These are phyloP conservation scores for Centaurea solstitialis DNA, from an alignment of 129 eudicot genomes.

Conservation along the genomic window DNA sequence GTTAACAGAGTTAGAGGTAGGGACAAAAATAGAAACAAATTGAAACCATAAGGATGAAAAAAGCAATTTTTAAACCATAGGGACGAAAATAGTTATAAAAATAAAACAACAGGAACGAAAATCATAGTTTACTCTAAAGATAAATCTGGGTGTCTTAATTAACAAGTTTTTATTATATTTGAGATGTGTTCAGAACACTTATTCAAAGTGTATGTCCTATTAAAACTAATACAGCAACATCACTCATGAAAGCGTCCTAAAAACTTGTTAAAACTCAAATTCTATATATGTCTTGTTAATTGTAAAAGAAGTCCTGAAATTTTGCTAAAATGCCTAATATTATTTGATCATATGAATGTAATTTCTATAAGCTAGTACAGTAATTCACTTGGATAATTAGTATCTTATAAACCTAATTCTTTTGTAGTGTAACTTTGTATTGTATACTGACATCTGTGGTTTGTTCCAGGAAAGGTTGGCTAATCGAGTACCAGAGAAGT, in stretches of 20 bases:
- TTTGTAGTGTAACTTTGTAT: neutral
- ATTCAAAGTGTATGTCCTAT: neutral
- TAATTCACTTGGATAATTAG: neutral
- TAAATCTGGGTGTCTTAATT: neutral
- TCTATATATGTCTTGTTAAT: too few species aligned
- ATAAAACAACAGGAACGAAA: too few species aligned
- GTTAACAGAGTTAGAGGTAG: too few species aligned
- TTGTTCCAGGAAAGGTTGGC: conserved; percentile 31
- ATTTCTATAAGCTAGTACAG: neutral
- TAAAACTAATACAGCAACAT: neutral
- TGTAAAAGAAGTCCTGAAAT: too few species aligned
- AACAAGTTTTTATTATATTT: neutral
- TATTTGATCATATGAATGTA: neutral
- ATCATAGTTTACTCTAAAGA: too few species aligned
- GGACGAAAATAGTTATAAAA: too few species aligned
- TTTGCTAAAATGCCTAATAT: too few species aligned
- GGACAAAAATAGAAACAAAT: too few species aligned
- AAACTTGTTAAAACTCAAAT: neutral
- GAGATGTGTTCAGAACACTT: neutral
- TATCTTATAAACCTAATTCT: neutral
- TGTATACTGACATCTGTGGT: neutral
- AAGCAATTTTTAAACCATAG: too few species aligned
- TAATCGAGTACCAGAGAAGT: conserved; percentile 29
- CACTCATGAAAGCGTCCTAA: neutral
- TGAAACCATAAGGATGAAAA: too few species aligned